Base-by-base conservation (phyloP, 2,329 filamentous ascomycete genomes). In the Ophiosphaerella korrae region DNA sequence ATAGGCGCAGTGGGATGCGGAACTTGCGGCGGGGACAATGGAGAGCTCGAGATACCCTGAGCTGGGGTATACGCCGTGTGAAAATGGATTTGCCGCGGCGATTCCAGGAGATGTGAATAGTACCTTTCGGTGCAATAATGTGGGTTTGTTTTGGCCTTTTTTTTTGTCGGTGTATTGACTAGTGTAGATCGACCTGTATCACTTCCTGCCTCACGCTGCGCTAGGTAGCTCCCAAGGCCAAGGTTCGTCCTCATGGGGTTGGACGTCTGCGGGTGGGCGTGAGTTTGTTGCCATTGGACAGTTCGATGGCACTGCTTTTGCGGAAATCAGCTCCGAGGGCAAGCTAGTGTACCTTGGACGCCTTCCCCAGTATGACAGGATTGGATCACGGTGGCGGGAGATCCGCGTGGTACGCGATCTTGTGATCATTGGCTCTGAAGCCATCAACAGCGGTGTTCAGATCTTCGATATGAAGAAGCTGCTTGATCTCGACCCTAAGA, bases 401-500 rank as follows among this genome's bases (percentile, higher is more conserved):
- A 82, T 82, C 49, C 68, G 74, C 14, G 62, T 68, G 7, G 65
- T 71, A 48, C 68, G 70, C 26, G 65, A 75, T 45, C 74, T 72
- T 47, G 66, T 65, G 32, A 57, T 75, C 43, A 74, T 77, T 44
- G 75, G 74, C 2, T 60, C 54, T 4, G 66, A 70, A 23, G 67
- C 66, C 2, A 62, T 48, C 61, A 66, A 76, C 55, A 81, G 84
- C 64, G 79, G 80, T 29, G 75, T 86, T 34, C 83, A 86, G 63
- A 75, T 85, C 67, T 86, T 86, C 58, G 83, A 86, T 67, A 77
- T 85, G 79, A 77, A 73, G 54, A 84, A 78, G 50, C 37, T 70
- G 21, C 56, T 68, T 5, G 54, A 60, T 11, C 48, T 70, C 3
- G 59, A 68, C 31, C 63, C 62, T 1, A 51, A 54, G 26, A 57